Evolutionary conservation across 1,284 basidiomycete genomes (phyloP).

Genomic region (Sanghuangporus sanghuang): DNA sequence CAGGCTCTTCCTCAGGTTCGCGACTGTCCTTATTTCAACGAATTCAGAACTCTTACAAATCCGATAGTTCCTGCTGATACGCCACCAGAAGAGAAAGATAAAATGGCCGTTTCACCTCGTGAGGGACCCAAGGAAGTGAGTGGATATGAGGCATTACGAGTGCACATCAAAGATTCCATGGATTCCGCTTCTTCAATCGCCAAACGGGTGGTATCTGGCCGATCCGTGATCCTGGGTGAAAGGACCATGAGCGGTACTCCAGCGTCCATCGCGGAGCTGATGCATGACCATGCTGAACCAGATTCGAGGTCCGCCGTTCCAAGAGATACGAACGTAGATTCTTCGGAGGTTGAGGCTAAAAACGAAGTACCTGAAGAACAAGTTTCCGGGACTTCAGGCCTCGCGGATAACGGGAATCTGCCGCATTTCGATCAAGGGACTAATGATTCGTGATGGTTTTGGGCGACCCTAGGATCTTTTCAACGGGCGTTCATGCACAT

Average conservation of each 20-base stretch:
- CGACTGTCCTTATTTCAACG: background rate
- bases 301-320: background rate
- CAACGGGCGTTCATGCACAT: constrained; percentile 40
- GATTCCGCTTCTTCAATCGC: background rate
- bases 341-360: background rate
- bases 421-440: constrained; percentile 12
- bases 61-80: background rate
- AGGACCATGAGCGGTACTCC: constrained; percentile 1
- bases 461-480: constrained; percentile 51
- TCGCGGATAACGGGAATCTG: background rate
- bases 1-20: background rate
- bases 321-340: background rate
- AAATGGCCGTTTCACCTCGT: background rate
- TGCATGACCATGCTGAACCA: constrained; percentile 4
- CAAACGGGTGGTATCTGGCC: background rate
- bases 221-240: constrained; percentile 17
- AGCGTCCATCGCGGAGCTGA: constrained; percentile 11
- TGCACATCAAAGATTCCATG: constrained; percentile 12
- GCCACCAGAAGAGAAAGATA: background rate
- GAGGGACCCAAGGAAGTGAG: background rate
- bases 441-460: constrained; percentile 43
- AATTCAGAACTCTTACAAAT: background rate
- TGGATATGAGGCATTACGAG: constrained; percentile 10
- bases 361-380: background rate
- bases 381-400: background rate